These are phyloP conservation scores for Cladorrhinum sp. DNA, from an alignment of 2,329 filamentous ascomycete species.

Conservation along the genomic window DNA sequence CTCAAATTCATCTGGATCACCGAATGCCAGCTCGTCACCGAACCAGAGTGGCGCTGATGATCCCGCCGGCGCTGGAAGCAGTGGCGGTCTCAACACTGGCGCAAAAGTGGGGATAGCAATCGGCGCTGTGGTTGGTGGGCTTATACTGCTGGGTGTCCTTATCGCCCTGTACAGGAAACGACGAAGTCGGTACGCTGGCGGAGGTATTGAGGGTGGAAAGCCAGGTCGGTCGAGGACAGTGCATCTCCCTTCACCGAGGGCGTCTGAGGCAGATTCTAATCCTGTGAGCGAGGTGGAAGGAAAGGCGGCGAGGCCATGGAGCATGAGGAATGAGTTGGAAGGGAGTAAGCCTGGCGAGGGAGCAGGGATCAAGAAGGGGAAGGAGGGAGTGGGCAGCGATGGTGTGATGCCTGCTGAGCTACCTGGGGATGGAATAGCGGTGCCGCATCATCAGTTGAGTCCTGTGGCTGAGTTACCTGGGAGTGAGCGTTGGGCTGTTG, in stretches of 20 bases:
- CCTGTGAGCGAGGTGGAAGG: constrained; percentile 5
- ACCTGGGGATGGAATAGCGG: background rate
- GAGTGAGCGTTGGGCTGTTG: background rate
- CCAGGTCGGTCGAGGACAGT: background rate
- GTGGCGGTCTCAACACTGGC: background rate
- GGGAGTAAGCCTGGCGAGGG: background rate
- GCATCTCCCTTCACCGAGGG: background rate
- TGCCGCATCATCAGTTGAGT: constrained; percentile 1
- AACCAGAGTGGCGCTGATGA: background rate
- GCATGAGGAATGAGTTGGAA: constrained; percentile 1
- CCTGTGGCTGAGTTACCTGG: constrained; percentile 5
- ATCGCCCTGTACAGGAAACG: background rate
- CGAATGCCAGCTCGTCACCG: background rate
- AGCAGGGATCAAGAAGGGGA: background rate
- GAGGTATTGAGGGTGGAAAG: background rate
- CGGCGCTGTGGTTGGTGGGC: background rate
- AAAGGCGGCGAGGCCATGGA: constrained; percentile 3
- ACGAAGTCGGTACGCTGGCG: background rate
- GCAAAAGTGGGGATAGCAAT: constrained; percentile 6
- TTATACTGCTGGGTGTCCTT: background rate
- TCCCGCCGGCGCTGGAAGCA: background rate
- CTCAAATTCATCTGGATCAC: background rate
- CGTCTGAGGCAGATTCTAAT: constrained; percentile 2
- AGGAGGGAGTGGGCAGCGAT: background rate
- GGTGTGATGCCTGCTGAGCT: background rate